phyloP scores from a whole-genome alignment of 2,329 filamentous ascomycete species.

The Penicillium corylophilum region DNA sequence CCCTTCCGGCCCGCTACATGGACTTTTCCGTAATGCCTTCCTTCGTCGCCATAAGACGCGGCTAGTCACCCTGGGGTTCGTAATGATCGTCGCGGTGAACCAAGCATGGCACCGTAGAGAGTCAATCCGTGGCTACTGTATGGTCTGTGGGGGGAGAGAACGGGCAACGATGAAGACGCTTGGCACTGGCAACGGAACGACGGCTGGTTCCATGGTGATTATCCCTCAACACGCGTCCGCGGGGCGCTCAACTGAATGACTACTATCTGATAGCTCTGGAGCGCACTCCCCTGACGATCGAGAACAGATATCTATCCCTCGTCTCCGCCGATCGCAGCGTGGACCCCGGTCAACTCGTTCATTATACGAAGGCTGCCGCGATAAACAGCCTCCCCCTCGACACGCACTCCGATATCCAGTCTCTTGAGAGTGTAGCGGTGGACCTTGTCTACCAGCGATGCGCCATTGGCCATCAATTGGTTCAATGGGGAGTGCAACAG shows the following conservation, averaged over 20 bases:
- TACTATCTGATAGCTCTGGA: background rate
- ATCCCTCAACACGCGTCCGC: background rate
- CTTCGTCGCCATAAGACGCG: constrained; percentile 7
- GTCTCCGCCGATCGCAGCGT: constrained; percentile 13
- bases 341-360: constrained; percentile 4
- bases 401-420: constrained; percentile 9
- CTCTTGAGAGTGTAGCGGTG: constrained; percentile 15
- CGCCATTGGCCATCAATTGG: constrained; percentile 16
- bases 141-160: constrained; percentile 8
- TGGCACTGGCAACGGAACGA: background rate
- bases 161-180: background rate
- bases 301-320: constrained; percentile 1
- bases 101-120: background rate
- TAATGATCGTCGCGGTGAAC: constrained; percentile 12
- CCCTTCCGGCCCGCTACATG: background rate
- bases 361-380: background rate
- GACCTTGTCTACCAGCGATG: constrained; percentile 10
- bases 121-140: constrained; percentile 9
- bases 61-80: constrained; percentile 3
- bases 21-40: constrained; percentile 14
- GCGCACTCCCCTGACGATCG: background rate
- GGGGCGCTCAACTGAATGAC: background rate
- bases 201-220: constrained; percentile 4
- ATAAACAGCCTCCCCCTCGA: constrained; percentile 6
- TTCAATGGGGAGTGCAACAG: constrained; percentile 18